These are phyloP conservation scores for Fusarium oligoseptatum DNA, from an alignment of 2,329 filamentous ascomycete species.

Conservation along the genomic window DNA sequence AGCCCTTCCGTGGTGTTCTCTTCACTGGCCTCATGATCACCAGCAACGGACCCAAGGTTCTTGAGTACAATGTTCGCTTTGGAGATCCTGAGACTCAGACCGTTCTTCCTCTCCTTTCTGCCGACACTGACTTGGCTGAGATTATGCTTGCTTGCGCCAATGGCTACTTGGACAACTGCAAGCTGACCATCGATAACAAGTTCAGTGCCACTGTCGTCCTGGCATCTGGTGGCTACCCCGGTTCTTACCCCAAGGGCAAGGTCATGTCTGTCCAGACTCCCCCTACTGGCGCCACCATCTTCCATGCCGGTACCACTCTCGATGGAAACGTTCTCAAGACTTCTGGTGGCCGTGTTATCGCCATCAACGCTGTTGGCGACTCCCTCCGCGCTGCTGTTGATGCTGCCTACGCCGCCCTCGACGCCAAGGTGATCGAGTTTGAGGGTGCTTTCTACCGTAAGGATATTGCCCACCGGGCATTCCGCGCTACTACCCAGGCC, in stretches of 20 bases:
- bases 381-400: slow-evolving; percentile 86
- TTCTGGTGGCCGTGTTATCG: slow-evolving; percentile 91
- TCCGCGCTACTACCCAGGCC: slow-evolving; percentile 62
- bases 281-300: slow-evolving; percentile 73
- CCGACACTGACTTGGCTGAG: slow-evolving; percentile 84
- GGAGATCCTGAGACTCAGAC: slow-evolving; percentile 92
- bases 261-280: slow-evolving; percentile 64
- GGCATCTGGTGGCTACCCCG: slow-evolving; percentile 91
- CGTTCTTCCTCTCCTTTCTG: slow-evolving; percentile 79
- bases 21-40: slow-evolving; percentile 98
- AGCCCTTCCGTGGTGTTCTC: slow-evolving; percentile 79
- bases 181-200: slow-evolving; percentile 74
- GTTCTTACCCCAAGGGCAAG: slow-evolving; percentile 84
- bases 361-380: slow-evolving; percentile 81
- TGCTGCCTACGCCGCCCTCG: slow-evolving; percentile 88
- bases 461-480: slow-evolving; percentile 88
- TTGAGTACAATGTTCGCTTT: slow-evolving; percentile 93
- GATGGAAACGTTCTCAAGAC: slow-evolving; percentile 76
- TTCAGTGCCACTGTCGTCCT: slow-evolving; percentile 95
- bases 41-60: slow-evolving; percentile 78
- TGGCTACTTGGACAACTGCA: slow-evolving; percentile 77
- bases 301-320: slow-evolving; percentile 90
- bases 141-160: slow-evolving; percentile 87
- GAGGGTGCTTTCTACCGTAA: slow-evolving; percentile 91
- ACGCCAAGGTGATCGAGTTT: slow-evolving; percentile 77